Base-by-base conservation (phyloP, 2,329 filamentous ascomycete species). In the Cercospora zeae-maydis region DNA sequence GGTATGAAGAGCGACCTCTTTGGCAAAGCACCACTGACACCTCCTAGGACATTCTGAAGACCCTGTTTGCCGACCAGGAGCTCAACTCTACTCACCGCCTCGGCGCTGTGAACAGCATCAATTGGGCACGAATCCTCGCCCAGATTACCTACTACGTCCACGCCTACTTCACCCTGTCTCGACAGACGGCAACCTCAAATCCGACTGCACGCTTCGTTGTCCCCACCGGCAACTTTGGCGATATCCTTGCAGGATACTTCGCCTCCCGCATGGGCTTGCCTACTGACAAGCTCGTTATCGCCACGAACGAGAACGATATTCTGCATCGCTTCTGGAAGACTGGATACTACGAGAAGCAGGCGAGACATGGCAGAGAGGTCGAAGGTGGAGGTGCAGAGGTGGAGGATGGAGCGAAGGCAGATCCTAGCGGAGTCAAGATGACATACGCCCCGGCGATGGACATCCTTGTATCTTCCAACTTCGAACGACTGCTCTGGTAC, bases 111-210 rank as follows among this genome's bases (percentile, higher is more conserved):
- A 98, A 98, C 82, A 95, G 90, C 51, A 98, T 98, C 80, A 98
- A 98, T 80, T 97, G 89, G 85, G 90, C 93, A 1, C 85, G 95
- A 70, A 98, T 99, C 70, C 84, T 99, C 37, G 93, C 95, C 11
- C 95, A 99, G 80, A 97, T 96, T 67, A 92, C 91, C 64, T 98
- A 96, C 84, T 99, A 96, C 83, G 96, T 97, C 82, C 84, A 95
- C 78, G 88, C 95, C 11, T 98, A 98, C 83, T 96, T 97, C 79
- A 81, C 88, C 13, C 86, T 99, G 34, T 83, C 82, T 64, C 81
- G 83, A 56, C 85, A 85, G 3, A 73, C 83, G 0, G 77, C 79
- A 14, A 89, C 89, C 76, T 83, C 86, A 62, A 72, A 88, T 42
- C 85, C 90, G 69, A 86, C 86, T 73, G 83, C 95, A 39, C 88